phyloP scores from a whole-genome alignment of 345 rosid species.

The Corymbia maculata region DNA sequence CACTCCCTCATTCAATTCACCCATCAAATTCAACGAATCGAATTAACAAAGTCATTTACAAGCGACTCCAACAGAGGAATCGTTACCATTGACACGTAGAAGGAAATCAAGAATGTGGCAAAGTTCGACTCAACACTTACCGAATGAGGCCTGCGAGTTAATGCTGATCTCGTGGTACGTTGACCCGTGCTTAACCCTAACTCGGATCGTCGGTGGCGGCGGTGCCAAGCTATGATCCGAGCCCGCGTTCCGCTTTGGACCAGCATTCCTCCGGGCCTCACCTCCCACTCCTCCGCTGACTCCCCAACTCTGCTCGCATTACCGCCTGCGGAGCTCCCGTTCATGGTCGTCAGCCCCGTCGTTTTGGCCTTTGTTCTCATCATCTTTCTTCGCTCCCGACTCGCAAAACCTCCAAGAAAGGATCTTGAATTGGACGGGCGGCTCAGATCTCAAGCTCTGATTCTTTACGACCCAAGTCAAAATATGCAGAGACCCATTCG shows the following conservation, averaged over 20 bases:
- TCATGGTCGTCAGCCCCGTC: constrained; percentile 31
- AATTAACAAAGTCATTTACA: neutral
- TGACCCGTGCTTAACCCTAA: constrained; percentile 84
- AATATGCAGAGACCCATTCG: constrained; percentile 25
- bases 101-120: neutral
- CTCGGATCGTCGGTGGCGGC: constrained; percentile 74
- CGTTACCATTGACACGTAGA: neutral
- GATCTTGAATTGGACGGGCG: neutral
- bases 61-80: neutral
- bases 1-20: neutral
- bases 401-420: neutral
- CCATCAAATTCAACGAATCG: neutral
- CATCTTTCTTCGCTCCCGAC: constrained; percentile 21
- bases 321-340: constrained; percentile 35
- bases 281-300: constrained; percentile 71
- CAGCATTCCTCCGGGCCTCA: constrained; percentile 97
- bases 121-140: constrained; percentile 19
- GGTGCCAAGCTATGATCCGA: constrained; percentile 53
- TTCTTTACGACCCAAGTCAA: constrained; percentile 15
- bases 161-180: constrained; percentile 71
- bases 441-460: neutral
- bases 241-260: constrained; percentile 85
- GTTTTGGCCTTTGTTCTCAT: constrained; percentile 65
- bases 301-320: constrained; percentile 7
- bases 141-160: constrained; percentile 86